Evolutionary conservation across 108 stramenopile genomes (phyloP), one percentile per base, ranked within the genome.

Genomic region (Cyclotella sp.): DNA sequence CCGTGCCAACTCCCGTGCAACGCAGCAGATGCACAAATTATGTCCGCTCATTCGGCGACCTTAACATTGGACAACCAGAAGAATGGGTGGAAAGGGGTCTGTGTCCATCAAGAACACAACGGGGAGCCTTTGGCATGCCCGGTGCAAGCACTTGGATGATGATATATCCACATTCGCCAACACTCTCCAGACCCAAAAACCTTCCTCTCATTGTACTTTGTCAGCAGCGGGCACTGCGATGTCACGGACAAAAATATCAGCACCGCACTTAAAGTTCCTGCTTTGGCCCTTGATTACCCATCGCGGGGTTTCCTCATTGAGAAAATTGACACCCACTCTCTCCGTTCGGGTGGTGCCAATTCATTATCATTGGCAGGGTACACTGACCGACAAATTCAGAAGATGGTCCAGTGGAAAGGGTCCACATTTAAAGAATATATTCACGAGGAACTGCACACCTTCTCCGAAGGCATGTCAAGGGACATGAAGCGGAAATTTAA

Each of bases 331-430:
- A 43, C 70, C 0, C 70, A 70, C 57, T 70, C 70, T 1, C 34
- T 70, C 11, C 54, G 70, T 0, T 42, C 19, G 44, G 70, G 70
- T 34, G 70, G 70, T 1, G 70, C 70, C 1, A 70, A 70, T 58
- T 54, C 57, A 2, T 6, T 34, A 6, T 34, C 34, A 2, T 34
- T 34, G 34, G 34, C 34, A 34, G 34, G 34, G 34, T 34, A 34
- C 34, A 5, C 34, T 2, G 34, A 34, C 6, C 34, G 34, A 34
- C 34, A 34, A 6, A 34, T 34, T 34, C 34, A 34, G 6, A 34
- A 34, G 34, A 34, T 34, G 34, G 34, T 2, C 4, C 2, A 6
- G 34, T 34, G 34, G 34, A 34, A 34, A 6, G 34, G 34, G 4
- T 34, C 34, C 34, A 34, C 34, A 2, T 34, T 34, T 6, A 34